phyloP scores from a whole-genome alignment of 2,329 filamentous ascomycete species.

The Albophoma yamanashiensis region DNA sequence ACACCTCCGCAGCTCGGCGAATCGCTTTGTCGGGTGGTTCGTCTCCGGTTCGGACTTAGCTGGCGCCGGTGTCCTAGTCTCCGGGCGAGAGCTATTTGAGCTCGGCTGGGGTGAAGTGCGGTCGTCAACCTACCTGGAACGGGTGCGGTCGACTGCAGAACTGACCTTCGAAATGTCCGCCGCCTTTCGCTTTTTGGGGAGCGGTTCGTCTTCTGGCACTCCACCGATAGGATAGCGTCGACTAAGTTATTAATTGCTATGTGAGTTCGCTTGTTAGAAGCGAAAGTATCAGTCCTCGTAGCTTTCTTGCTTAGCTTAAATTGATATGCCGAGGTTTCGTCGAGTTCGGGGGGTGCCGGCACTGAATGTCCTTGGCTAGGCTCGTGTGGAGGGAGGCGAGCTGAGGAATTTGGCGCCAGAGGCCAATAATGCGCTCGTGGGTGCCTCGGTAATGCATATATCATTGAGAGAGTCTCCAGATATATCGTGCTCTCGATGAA shows the following conservation, averaged over 20 bases:
- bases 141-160: too few species aligned
- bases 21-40: conserved; percentile 18
- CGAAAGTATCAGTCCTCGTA: too few species aligned
- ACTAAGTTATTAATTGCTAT: too few species aligned
- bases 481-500: background rate
- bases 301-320: too few species aligned
- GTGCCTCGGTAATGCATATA: background rate
- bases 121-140: too few species aligned
- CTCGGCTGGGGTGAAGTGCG: background rate
- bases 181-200: too few species aligned
- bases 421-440: conserved; percentile 11
- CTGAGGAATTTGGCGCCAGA: conserved; percentile 24
- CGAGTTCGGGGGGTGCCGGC: too few species aligned
- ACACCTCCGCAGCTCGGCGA: conserved; percentile 21
- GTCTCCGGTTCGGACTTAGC: background rate
- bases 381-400: conserved; percentile 6
- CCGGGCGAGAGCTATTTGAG: background rate
- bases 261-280: too few species aligned
- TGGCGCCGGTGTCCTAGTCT: background rate
- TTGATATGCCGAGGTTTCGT: too few species aligned
- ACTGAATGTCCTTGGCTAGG: background rate
- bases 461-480: background rate
- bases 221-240: too few species aligned
- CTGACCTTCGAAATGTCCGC: too few species aligned
- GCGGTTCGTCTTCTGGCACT: too few species aligned